Base-by-base conservation (phyloP, 2,329 filamentous ascomycete genomes). In the Diaporthe sp. region DNA sequence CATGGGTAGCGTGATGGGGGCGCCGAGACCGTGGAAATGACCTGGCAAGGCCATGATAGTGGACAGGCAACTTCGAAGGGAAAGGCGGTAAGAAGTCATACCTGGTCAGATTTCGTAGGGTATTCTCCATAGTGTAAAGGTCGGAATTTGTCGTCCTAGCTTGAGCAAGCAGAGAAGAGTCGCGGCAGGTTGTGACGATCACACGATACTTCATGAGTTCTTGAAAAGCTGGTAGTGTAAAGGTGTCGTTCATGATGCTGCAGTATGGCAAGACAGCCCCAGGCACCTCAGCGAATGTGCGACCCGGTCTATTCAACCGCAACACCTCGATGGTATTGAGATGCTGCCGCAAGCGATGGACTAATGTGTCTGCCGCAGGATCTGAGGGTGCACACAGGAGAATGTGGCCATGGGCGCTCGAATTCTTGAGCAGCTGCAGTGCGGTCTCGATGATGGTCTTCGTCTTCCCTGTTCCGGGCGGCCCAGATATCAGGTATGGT, bases 401-500 rank as follows among this genome's bases (percentile, higher is more conserved):
- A n/a, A 80, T 79, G 62, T 80, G 79, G 3, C 74, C 74, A 9
- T 72, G 55, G 12, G 60, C 42, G 9, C 39, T 55, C 13, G 77
- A 74, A 49, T 79, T 77, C 39, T 72, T 76, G 19, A 78, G 55
- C 13, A 80, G 70, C 73, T 80, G 79, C 22, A 80, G 68, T 9
- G 77, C 77, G 4, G 71, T 77, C 67, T 80, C 79, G 60, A 80
- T 79, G 49, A 80, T 72, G 5, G 79, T 80, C 75, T 79, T 80
- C 10, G 79, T 79, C 70, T 80, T 80, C 13, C 79, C 79, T 0
- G 78, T 80, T 13, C 79, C 79, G 1, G 79, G 79, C 7, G 79
- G 79, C 13, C 79, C 79, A 2, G 78, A 79, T n/a, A 80, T 79
- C n/a, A 80, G 72, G 46, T 79, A 80, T 3, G 79, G 79, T n/a